Base-by-base conservation (phyloP, 208 protist genomes). In the Crithidia acanthocephali region DNA sequence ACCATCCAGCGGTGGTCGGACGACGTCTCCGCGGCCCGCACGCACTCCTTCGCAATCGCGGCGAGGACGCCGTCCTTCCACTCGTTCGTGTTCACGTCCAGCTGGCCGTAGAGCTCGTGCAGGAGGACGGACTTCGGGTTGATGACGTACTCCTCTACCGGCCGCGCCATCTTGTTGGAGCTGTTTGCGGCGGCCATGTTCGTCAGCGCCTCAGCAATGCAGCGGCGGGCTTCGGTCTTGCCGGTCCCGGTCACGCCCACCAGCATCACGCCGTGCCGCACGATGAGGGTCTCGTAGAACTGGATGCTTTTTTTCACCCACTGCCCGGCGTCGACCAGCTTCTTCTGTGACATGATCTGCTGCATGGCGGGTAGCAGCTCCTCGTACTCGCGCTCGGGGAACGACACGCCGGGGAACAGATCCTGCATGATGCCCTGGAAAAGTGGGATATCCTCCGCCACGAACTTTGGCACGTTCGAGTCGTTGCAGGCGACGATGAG, bases 381-480 rank as follows among this genome's bases (percentile, higher is more conserved):
- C 23, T 83, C 88, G 73, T 99, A 98, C 73, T 99, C 87, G 18
- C 97, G 78, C 72, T 95, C 86, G 4, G 98, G 98, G 58, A 99
- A 96, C 32, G 85, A 79, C 3, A 98, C 81, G 57, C 97, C 97
- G n/a, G 99, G 98, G 83, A 99, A 99, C 15, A 99, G 87, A 79
- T 99, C 98, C 53, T 92, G 85, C 80, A 99, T 97, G 81, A 99
- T 99, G 61, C 93, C 98, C 23, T 93, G 84, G 79, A 99, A 99
- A 18, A 99, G 94, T 16, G 97, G 92, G 33, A 99, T 83, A 75
- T 99, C 99, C 67, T 99, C 95, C 7, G 97, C 90, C 10, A 99
- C 94, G 73, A 99, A 99, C 86, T 99, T 99, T n/a, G 98, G 98
- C 55, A 99, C 83, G 87, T 99, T 99, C 3, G 91, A 93, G 87